Percentiles rank a stretch among this genome's conserved stretches.
These are phyloP conservation scores for Cyberlindnera americana DNA, from an alignment of 805 yeast genomes.

Conservation along the genomic window DNA sequence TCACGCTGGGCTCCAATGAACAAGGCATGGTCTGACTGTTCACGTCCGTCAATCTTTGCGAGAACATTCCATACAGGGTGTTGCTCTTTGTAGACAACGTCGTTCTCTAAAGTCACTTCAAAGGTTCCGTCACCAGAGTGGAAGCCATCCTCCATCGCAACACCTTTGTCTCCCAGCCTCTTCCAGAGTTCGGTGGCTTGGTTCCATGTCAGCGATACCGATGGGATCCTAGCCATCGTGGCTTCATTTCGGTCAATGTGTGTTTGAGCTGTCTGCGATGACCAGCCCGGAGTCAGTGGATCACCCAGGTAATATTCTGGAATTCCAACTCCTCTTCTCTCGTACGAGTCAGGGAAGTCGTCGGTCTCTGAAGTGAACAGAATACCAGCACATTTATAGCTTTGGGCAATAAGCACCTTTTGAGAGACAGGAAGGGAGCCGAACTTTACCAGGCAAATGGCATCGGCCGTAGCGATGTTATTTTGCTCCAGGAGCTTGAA, in stretches of 20 bases:
- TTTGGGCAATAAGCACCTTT: slow-evolving; percentile 53
- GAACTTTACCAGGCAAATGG: slow-evolving; percentile 58
- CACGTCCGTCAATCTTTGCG: slow-evolving; percentile 75
- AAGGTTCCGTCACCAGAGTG: slow-evolving; percentile 25
- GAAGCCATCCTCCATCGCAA: slow-evolving; percentile 14
- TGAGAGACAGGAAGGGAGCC: slow-evolving; percentile 48
- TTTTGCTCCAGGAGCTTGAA: slow-evolving; percentile 37
- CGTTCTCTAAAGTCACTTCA: slow-evolving; percentile 22
- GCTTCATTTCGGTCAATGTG: slow-evolving; percentile 45
- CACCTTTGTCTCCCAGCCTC: slow-evolving; percentile 19
- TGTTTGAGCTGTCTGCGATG: slow-evolving; percentile 37
- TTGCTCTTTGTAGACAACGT: slow-evolving; percentile 29
- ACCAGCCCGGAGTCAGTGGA: slow-evolving; percentile 75
- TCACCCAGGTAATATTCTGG: slow-evolving; percentile 71
- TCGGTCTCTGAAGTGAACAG: slow-evolving; percentile 52
- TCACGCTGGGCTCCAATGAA: slow-evolving; percentile 84
- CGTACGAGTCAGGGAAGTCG: slow-evolving; percentile 30
- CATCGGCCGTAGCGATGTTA: slow-evolving; percentile 40
- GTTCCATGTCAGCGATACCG: slow-evolving; percentile 71
- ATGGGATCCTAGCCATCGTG: slow-evolving; percentile 63
- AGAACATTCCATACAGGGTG: slow-evolving; percentile 78
- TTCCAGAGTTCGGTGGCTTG: slow-evolving; percentile 50
- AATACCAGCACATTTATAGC: slow-evolving; percentile 58
- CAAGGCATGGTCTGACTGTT: slow-evolving; percentile 69
- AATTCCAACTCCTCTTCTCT: slow-evolving; percentile 48